These are phyloP conservation scores for Abrus precatorius DNA, from an alignment of 306 rosid genomes.

Conservation along the genomic window DNA sequence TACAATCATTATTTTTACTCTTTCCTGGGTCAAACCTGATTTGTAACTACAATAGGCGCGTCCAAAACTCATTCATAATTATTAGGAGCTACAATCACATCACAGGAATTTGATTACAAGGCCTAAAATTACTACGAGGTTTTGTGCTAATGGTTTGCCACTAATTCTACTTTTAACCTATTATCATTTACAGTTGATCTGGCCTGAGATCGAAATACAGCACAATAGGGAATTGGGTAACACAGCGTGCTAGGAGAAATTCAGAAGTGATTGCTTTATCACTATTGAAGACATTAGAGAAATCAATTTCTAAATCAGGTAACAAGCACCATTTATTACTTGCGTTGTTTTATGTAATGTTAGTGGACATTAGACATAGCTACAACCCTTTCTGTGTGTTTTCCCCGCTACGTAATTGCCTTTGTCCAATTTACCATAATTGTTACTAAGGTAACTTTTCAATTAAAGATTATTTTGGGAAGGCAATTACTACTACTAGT, in stretches of 20 bases:
- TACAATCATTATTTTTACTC: conserved; percentile 1
- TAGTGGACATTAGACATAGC: neutral
- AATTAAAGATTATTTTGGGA: neutral
- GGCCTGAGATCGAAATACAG: neutral
- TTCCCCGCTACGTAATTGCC: neutral
- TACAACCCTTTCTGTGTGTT: neutral
- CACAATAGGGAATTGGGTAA: neutral
- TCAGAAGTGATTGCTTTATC: neutral
- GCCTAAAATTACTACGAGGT: neutral
- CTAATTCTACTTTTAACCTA: conserved; percentile 1
- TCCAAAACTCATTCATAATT: neutral
- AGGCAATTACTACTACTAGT: neutral
- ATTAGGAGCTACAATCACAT: neutral
- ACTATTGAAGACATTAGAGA: neutral
- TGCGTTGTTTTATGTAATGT: neutral
- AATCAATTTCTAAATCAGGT: conserved; percentile 4
- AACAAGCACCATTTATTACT: neutral
- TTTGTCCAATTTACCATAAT: neutral
- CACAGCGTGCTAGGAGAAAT: neutral
- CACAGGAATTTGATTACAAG: neutral
- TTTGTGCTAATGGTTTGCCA: conserved; percentile 14
- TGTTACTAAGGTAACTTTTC: conserved; percentile 20
- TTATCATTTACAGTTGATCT: conserved; percentile 16
- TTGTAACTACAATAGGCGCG: neutral
- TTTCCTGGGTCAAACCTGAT: neutral